Evolutionary conservation across 352 stramenopile species (phyloP).

Genomic region (Pythium aristosporum): DNA sequence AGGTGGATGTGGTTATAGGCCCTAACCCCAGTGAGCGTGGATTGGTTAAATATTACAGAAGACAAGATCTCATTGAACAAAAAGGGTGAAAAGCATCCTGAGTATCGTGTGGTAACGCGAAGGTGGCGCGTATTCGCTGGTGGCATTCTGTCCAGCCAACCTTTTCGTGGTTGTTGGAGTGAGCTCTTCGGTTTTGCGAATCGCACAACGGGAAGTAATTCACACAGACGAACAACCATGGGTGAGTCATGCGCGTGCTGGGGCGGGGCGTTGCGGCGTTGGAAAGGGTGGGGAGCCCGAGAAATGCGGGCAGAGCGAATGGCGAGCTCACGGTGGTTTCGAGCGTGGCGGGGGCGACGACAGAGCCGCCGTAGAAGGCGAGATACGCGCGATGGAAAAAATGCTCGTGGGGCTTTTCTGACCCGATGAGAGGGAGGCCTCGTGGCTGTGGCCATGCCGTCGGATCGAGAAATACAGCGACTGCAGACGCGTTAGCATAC

Average conservation of each 20-base stretch:
- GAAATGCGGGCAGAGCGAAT: neutral
- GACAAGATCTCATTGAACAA: neutral
- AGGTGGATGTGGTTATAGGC: conserved; percentile 5
- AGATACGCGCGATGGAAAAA: conserved; percentile 3
- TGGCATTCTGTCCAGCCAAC: conserved; percentile 37
- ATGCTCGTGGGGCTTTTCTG: neutral
- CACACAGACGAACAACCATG: conserved; percentile 38
- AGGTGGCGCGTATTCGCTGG: conserved; percentile 29
- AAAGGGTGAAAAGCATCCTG: neutral
- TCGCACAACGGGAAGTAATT: conserved; percentile 38
- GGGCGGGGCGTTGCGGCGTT: neutral
- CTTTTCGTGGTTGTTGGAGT: neutral
- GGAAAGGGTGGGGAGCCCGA: neutral
- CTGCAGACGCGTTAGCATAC: no score
- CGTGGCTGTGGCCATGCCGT: no score
- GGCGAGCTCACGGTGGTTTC: neutral
- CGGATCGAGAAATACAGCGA: no score
- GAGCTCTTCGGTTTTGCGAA: conserved; percentile 20
- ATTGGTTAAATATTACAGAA: conserved; percentile 25
- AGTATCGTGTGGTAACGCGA: conserved; percentile 10
- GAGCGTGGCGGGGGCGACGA: neutral
- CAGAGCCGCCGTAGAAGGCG: neutral
- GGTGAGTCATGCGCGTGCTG: conserved; percentile 23
- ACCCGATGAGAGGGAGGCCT: neutral
- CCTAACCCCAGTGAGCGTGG: conserved; percentile 19